Base-by-base conservation (phyloP, 257 asterid genomes). In the Solanum pinnatisectum region DNA sequence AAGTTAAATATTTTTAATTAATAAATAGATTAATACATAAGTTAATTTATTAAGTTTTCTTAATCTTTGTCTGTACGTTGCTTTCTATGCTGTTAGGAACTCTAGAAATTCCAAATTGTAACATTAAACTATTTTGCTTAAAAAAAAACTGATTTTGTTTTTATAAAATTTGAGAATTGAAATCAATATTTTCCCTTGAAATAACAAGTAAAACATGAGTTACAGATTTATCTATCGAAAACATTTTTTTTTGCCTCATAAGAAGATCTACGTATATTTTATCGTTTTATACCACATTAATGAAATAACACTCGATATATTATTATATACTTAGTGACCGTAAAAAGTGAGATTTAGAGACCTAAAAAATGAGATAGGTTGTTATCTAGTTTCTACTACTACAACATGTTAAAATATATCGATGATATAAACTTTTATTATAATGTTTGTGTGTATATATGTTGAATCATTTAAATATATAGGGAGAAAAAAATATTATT, bases 71-170 rank as follows among this genome's bases (percentile, higher is more conserved):
- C 76, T 27, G 10, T 68, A 30, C 22, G 27, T 63, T 78, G 88
- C 32, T 87, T 90, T 88, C 90, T 30, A 81, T 85, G 74, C 60
- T 89, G 91, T 89, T 84, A 86, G 89, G 84, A 84, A 90, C 82
- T 89, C 87, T 49, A 78, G 60, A 67, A 49, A 39, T 6, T 72
- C 44, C 68, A 87, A 56, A 12, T 40, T 77, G 56, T 39, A n/a
- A 39, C 56, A 76, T 22, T 39, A 4, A 35, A 73, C 4, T 35
- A 70, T 32, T 70, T 70, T 70, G 5, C 40, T 70, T 30, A 30
- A 15, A 0, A 1, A n/a, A 18, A 72, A 72, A 8, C 2, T 4
- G 79, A 3, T 18, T 33, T 71, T 16, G 2, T 18, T 49, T 13
- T 15, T 49, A 49, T 52, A 52, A 68, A 70, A 35, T 72, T 74